Evolutionary conservation across 2,329 filamentous ascomycete species (phyloP).

Genomic region (Penicillium psychrosexuale): DNA sequence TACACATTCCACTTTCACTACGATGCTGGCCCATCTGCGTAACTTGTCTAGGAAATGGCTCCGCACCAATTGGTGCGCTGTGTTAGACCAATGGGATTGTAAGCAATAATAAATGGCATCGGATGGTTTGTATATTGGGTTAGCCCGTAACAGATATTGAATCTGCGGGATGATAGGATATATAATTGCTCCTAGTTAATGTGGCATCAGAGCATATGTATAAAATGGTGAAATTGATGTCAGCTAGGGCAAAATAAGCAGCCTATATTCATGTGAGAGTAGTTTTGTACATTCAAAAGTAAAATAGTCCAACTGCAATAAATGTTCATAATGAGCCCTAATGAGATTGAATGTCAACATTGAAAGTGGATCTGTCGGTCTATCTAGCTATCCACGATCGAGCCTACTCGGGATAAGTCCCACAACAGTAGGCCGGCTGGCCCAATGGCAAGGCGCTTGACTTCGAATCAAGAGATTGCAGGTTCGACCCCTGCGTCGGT

Average conservation of each 20-base stretch:
- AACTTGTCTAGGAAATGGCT: not conserved
- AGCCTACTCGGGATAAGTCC: fast-evolving
- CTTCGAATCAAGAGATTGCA: slow-evolving; percentile 53
- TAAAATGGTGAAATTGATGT: not conserved
- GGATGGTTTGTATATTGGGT: fast-evolving
- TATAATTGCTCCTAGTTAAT: not conserved
- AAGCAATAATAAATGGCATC: fast-evolving
- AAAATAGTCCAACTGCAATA: not conserved
- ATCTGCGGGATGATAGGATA: not conserved
- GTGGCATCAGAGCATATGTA: not conserved
- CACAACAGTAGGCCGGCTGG: slow-evolving; percentile 31
- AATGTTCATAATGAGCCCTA: not conserved
- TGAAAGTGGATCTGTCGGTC: not conserved
- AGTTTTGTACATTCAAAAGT: no score
- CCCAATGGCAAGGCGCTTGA: slow-evolving; percentile 53
- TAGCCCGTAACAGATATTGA: no score
- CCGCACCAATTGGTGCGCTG: fast-evolving
- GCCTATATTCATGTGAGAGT: fast-evolving
- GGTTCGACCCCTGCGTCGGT: slow-evolving; percentile 46
- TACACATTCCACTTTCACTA: not conserved
- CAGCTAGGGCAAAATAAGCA: not conserved
- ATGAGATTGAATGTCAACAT: no score
- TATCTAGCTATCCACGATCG: fast-evolving
- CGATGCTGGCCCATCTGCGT: no score
- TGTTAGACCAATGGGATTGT: not conserved